Evolutionary conservation across 805 yeast genomes (phyloP).

Genomic region (Isabelozyma rhagii): DNA sequence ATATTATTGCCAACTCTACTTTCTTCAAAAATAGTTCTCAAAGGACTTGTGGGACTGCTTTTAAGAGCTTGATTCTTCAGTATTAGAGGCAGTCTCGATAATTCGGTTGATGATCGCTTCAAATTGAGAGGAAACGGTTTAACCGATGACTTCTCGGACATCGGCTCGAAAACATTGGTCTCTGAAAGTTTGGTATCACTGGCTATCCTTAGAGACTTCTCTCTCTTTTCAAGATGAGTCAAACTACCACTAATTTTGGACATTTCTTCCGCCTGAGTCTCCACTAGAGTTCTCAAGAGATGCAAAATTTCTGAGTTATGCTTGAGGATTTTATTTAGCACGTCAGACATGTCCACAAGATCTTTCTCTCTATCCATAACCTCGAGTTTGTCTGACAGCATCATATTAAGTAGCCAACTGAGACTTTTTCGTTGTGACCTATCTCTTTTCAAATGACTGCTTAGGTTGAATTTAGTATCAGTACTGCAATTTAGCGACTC

Average conservation of each 20-base stretch:
- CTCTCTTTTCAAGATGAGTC: neutral
- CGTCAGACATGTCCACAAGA: neutral
- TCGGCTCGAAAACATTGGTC: neutral
- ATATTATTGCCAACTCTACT: neutral
- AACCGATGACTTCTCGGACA: neutral
- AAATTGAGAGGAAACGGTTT: neutral
- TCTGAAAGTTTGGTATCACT: no score
- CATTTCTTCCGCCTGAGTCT: neutral
- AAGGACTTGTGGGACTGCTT: neutral
- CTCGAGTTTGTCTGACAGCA: neutral
- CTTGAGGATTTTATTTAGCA: neutral
- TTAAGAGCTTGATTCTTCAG: neutral
- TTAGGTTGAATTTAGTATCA: no score
- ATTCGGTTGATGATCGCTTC: neutral
- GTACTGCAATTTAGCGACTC: neutral
- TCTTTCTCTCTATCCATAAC: neutral
- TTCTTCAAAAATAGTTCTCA: neutral
- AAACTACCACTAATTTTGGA: neutral
- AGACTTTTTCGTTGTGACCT: neutral
- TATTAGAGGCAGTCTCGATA: neutral
- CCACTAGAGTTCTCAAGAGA: neutral
- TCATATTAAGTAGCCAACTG: neutral
- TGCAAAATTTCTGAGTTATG: neutral
- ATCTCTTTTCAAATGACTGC: neutral
- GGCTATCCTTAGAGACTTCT: neutral